Percentiles rank a stretch among this genome's conserved stretches.
These are phyloP conservation scores for Artemisia princeps DNA, from an alignment of 140 eudicot genomes.

Conservation along the genomic window DNA sequence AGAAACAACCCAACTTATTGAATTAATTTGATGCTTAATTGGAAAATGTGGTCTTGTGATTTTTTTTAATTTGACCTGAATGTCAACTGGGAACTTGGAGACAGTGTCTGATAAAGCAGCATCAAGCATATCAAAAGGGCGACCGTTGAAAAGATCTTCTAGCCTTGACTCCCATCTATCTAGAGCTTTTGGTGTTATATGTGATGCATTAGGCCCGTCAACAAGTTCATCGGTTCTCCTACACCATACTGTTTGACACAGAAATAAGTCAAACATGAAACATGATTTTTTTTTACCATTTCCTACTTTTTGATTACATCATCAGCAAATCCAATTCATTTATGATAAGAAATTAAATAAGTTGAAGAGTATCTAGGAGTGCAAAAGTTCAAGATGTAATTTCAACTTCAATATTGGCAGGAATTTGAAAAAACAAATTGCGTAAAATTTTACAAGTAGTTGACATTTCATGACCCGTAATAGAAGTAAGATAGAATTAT, in stretches of 20 bases:
- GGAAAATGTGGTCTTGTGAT: background rate
- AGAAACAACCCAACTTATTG: background rate
- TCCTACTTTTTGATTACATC: background rate
- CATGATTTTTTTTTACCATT: slow-evolving; percentile 1
- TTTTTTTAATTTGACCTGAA: slow-evolving; percentile 52
- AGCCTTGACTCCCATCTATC: slow-evolving; percentile 95
- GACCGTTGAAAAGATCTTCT: slow-evolving; percentile 81
- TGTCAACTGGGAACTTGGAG: slow-evolving; percentile 80
- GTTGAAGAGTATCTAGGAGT: background rate
- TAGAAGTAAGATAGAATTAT: no score
- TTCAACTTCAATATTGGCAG: background rate
- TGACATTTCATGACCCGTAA: background rate
- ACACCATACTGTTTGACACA: slow-evolving; percentile 74
- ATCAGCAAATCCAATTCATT: slow-evolving; percentile 1
- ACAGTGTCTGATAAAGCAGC: slow-evolving; percentile 95
- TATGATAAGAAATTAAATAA: background rate
- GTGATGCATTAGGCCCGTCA: slow-evolving; percentile 98
- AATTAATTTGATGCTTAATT: background rate
- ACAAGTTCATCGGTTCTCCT: slow-evolving; percentile 99
- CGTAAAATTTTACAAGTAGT: background rate
- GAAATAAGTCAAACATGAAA: slow-evolving; percentile 9
- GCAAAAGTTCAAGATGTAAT: slow-evolving; percentile 9
- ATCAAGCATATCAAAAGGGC: slow-evolving; percentile 98
- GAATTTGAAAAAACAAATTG: background rate
- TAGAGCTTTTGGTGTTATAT: slow-evolving; percentile 86